Percentiles rank a stretch among this genome's conserved stretches.
These are phyloP conservation scores for Auricularia sp. DNA, from an alignment of 768 basidiomycete genomes.

Conservation along the genomic window DNA sequence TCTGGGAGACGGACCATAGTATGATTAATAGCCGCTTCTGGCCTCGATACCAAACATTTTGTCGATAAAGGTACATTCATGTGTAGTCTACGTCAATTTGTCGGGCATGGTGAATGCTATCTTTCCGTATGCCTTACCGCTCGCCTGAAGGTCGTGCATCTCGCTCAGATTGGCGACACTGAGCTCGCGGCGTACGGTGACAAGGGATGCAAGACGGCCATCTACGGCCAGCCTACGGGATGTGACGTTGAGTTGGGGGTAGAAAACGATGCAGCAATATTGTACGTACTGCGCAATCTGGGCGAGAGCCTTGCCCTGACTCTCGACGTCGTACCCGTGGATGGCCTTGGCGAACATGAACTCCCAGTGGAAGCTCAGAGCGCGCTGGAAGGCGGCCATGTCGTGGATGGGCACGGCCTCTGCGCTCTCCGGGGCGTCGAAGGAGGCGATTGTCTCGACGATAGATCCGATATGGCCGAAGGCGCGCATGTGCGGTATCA, in stretches of 20 bases:
- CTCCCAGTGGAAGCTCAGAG: conserved; percentile 2
- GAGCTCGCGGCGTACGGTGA: not conserved
- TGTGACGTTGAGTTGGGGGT: no score
- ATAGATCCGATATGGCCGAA: conserved; percentile 4
- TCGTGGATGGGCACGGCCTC: not conserved
- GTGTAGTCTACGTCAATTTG: not conserved
- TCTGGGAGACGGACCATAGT: no score
- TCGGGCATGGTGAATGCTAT: conserved; percentile 3
- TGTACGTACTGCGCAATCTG: no score
- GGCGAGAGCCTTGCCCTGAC: not conserved
- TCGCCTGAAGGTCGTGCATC: conserved; percentile 2
- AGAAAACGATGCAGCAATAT: not conserved
- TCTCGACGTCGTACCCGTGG: not conserved
- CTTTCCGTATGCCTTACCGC: conserved; percentile 3
- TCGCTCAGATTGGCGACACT: not conserved
- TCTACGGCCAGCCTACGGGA: not conserved
- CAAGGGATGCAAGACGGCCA: not conserved
- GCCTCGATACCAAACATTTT: no score
- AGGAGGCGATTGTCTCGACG: not conserved
- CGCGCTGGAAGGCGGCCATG: not conserved
- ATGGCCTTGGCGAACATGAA: conserved; percentile 4
- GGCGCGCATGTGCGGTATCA: not conserved
- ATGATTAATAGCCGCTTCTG: no score
- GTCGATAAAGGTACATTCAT: not conserved
- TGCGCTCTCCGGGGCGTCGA: not conserved